Conservation (phyloP, 208 protist species). For the Leishmania tarentolae region DNA sequence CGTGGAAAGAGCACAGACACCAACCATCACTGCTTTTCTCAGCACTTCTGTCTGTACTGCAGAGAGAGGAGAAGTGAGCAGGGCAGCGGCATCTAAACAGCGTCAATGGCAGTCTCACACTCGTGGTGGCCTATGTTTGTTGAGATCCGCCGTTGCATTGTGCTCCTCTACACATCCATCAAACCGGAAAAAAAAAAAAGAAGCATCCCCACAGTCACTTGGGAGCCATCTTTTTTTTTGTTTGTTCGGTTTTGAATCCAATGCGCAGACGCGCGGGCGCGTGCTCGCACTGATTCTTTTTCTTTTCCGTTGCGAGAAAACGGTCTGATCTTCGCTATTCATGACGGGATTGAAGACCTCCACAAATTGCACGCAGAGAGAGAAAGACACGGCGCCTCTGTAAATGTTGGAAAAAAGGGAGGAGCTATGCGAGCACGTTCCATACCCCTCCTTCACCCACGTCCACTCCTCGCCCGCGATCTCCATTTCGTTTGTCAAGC, state of each 20-base stretch:
- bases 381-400: neutral
- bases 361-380: neutral
- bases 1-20: neutral
- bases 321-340: neutral
- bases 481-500: neutral
- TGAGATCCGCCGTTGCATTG: neutral
- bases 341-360: neutral
- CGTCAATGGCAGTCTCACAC: neutral
- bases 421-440: neutral
- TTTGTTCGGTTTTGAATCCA: too few relatives aligned
- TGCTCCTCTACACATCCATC: neutral
- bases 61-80: neutral
- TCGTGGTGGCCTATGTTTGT: neutral
- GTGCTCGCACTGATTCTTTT: neutral
- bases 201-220: neutral
- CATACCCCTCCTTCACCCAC: neutral
- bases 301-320: too few relatives aligned
- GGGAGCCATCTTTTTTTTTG: neutral
- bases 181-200: neutral
- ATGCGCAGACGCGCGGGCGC: neutral
- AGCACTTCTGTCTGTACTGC: neutral
- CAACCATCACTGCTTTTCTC: neutral
- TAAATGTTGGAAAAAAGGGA: neutral
- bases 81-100: neutral
- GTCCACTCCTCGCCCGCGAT: neutral